Evolutionary conservation across 139 green algal genomes (phyloP), one percentile per base, ranked within the genome.

Genomic region (Chloropicon primus): DNA sequence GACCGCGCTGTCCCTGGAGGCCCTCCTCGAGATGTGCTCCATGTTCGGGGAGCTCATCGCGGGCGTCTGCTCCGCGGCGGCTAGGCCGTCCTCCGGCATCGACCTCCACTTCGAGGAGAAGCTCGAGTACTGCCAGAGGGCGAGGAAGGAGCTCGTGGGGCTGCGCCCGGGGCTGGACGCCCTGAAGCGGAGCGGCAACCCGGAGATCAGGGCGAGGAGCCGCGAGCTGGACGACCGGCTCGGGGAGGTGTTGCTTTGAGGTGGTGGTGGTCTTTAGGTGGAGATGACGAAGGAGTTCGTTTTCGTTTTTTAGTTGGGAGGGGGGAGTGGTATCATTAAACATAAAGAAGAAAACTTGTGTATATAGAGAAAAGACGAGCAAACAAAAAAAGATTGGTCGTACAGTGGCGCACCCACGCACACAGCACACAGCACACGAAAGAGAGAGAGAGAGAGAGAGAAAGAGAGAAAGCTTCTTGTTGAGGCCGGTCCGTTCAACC

Each of bases 61-160:
- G 23, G 83, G 87, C 5, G 81, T 75, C 2, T 75, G 79, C 1
- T 86, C 80, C 71, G 73, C 72, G 24, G 28, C 76, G n/a, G 71
- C 29, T 0, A 76, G 53, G 17, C 73, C 74, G 22, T 72, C 88
- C 2, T 62, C 41, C 41, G 86, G 86, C 22, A 84, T 90, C 2
- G 87, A 92, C 80, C 71, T 91, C 28, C 86, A 73, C 76, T 89
- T 88, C 73, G 88, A 91, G 76, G 78, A 87, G 82, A 82, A 85
- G 54, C 76, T 74, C 1, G 84, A 84, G 72, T 83, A 81, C 21
- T 87, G 82, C 76, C 74, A 81, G 25, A 28, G 76, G 22, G 84
- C 83, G 25, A 80, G 82, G 76, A 74, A 82, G 62, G 72, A 71
- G 24, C 73, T 91, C 10, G 79, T 87, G 76, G 81, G 79, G 71